Base-by-base conservation (phyloP, 495 filamentous ascomycete genomes). In the Talaromyces trachyspermus region DNA sequence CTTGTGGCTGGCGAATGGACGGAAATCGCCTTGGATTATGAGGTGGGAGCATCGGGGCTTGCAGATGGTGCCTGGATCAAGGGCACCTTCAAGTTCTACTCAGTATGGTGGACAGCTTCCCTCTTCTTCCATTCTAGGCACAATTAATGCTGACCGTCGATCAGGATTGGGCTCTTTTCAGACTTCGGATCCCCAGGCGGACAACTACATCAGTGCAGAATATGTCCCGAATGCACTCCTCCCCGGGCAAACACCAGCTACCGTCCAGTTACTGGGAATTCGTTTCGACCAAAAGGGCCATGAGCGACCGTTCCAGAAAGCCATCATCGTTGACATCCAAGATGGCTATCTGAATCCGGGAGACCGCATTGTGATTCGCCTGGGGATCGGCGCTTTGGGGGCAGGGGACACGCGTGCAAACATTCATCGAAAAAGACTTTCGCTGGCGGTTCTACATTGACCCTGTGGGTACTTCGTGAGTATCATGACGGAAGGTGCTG, bases 1-100 rank as follows among this genome's bases (percentile, higher is more conserved):
- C 39, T 60, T 0, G 43, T 41, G 3, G 57, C 57, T 9, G 57
- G 54, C 10, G 49, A 60, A 48, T 60, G 54, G 57, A 57, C 54
- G 5, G 57, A 60, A 38, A 40, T 60, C 20, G 9, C 42, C 24
- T 23, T 60, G 4, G 48, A 52, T 2, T 60, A 60, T 48, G 48
- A 48, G 22, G 57, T 60, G 14, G 57, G 57, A 6, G 57, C 43
- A 5, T 57, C 51, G 19, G 54, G 57, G 18, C 47, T 57, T 2
- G 57, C 57, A 7, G 57, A 60, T 35, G 57, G 57, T 10, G 57
- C 54, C 15, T 60, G 57, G 57, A 57, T 60, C 15, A 60, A 60
- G 46, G 57, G 46, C 2, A 60, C 57, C 15, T 60, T 60, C 49
- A 60, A 60, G 36, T 60, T 60, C 24, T 60, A 60, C 43, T 60